Evolutionary conservation across 2,329 filamentous ascomycete genomes (phyloP), one percentile per base, ranked within the genome.

Genomic region (Metarhizium album): DNA sequence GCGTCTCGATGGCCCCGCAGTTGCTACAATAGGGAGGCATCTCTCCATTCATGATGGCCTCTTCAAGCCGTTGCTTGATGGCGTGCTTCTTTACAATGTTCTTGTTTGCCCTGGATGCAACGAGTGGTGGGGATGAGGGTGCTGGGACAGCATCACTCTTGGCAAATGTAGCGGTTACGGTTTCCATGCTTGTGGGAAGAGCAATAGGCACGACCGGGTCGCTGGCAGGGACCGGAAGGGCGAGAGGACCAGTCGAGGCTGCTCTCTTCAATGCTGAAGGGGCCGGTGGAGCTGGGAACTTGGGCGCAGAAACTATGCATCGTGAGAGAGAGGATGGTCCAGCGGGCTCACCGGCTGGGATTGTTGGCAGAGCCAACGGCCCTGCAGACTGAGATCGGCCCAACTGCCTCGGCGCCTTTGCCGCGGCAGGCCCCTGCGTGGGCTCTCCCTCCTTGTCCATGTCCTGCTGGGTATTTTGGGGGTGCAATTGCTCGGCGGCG

Each of bases 1-100:
- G 88, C 0, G 93, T 98, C 60, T 97, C 87, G 52, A 98, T 95
- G 6, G 90, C 87, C 5, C 93, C 93, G 60, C 93, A 98, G 60
- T 97, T 95, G 55, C 80, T 80, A 65, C 93, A 98, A 62, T 84
- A 97, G 1, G 86, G 84, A 0, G 93, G 93, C 74, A 90, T 85
- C 57, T 90, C 80, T 4, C 93, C 93, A 50, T 82, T 81, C n/a
- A 76, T 76, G 49, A 97, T 83, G 0, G 81, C 82, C 38, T 72
- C 70, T 56, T 83, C 76, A 2, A 84, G 62, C 42, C 75, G 75
- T 54, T 82, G 75, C 60, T 74, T 76, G 57, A 82, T 81, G 2
- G 77, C 71, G 43, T 76, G 70, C 57, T 87, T 86, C 60, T 82
- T 81, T 2, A 81, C 76, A 22, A 72, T 66, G 70, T 84, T 75